Evolutionary conservation across 108 stramenopile species (phyloP).

Genomic region (Mediolabrus comicus): DNA sequence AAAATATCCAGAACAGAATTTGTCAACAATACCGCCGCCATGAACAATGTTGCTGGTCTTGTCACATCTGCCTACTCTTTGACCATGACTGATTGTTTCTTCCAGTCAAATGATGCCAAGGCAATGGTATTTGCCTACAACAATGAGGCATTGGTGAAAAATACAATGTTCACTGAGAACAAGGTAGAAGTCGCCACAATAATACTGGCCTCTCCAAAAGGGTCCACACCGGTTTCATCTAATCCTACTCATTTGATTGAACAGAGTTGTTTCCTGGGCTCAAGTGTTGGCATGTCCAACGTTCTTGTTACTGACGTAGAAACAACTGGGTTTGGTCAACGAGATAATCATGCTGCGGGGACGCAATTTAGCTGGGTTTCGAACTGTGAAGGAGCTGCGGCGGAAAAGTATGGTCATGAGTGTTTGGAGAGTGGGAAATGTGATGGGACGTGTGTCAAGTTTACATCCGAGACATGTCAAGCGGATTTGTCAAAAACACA

Average conservation of each 20-base stretch:
- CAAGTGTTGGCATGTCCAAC: slow-evolving; percentile 38
- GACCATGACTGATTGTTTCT: slow-evolving; percentile 22
- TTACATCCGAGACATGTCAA: slow-evolving; percentile 14
- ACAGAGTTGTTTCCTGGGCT: slow-evolving; percentile 35
- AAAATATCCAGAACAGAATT: slow-evolving; percentile 26
- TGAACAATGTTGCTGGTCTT: slow-evolving; percentile 25
- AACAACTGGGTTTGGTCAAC: slow-evolving; percentile 20
- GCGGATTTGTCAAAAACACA: slow-evolving; percentile 9
- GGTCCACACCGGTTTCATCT: not conserved
- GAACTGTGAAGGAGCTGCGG: slow-evolving; percentile 31
- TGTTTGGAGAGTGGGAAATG: slow-evolving; percentile 23
- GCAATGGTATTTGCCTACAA: slow-evolving; percentile 44
- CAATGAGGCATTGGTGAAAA: slow-evolving; percentile 28
- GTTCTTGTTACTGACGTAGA: slow-evolving; percentile 26
- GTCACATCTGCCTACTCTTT: slow-evolving; percentile 38
- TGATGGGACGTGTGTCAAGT: slow-evolving; percentile 33
- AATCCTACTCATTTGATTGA: slow-evolving; percentile 27
- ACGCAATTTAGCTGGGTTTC: slow-evolving; percentile 36
- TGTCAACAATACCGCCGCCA: slow-evolving; percentile 15
- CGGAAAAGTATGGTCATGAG: slow-evolving; percentile 30
- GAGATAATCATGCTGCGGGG: slow-evolving; percentile 32
- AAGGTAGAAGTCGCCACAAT: slow-evolving; percentile 28
- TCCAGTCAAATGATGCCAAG: slow-evolving; percentile 19
- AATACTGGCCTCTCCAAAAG: slow-evolving; percentile 23
- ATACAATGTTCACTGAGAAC: slow-evolving; percentile 33